Evolutionary conservation across 441 rosid species (phyloP).

Genomic region (Isatis lusitanica): DNA sequence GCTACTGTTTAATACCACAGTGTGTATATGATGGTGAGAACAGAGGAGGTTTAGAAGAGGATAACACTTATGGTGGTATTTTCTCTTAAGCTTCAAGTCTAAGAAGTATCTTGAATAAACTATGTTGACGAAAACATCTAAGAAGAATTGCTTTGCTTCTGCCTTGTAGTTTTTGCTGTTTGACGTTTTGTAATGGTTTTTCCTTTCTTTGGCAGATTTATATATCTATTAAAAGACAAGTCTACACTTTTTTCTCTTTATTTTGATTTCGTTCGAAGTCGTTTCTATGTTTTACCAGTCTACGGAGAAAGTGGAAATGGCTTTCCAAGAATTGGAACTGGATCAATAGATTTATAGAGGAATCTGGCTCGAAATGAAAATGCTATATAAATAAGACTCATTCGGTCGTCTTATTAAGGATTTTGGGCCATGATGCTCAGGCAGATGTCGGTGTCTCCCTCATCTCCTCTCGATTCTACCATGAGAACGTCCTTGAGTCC

Average conservation of each 20-base stretch:
- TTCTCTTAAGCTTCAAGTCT: background rate
- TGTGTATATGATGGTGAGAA: slow-evolving; percentile 34
- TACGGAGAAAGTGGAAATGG: background rate
- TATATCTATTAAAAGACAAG: background rate
- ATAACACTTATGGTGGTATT: background rate
- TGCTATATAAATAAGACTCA: no score
- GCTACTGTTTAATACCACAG: slow-evolving; percentile 14
- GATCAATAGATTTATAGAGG: no score
- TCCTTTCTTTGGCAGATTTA: background rate
- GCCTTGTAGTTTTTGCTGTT: background rate
- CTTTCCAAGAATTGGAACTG: background rate
- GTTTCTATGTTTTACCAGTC: background rate
- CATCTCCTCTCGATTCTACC: no score
- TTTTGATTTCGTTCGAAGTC: background rate
- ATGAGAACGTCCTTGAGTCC: no score
- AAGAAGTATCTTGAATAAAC: slow-evolving; percentile 25
- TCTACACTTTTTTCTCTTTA: background rate
- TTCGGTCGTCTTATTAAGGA: no score
- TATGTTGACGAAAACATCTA: slow-evolving; percentile 18
- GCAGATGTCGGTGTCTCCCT: no score
- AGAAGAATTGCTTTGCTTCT: slow-evolving; percentile 9
- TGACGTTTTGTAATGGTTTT: background rate
- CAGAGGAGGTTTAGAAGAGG: slow-evolving; percentile 23
- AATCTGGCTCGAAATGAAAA: no score
- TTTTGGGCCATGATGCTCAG: no score